Percentiles rank a stretch among this genome's conserved stretches.
Evolutionary conservation across 2,329 filamentous ascomycete species (phyloP).

Genomic region (Colletotrichum sp.): DNA sequence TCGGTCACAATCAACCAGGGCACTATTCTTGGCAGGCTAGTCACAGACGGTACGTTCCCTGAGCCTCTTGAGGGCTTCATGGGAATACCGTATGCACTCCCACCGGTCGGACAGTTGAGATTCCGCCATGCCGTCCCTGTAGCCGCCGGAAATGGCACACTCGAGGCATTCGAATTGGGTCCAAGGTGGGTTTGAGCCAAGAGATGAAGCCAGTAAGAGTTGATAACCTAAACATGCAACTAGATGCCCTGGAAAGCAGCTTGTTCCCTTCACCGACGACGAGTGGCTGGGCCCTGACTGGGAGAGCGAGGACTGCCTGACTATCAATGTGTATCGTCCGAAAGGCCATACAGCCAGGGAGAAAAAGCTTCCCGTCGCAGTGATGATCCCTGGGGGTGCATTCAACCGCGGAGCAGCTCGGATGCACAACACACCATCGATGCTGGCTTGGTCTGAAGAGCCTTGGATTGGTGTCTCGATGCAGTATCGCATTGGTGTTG

Average conservation of each 20-base stretch:
- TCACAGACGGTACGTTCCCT: conserved; percentile 33
- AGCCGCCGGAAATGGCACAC: conserved; percentile 27
- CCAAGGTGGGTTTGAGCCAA: conserved; percentile 15
- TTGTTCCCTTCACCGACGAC: conserved; percentile 34
- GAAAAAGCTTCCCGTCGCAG: conserved; percentile 48
- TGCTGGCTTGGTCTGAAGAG: conserved; percentile 52
- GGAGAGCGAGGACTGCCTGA: conserved; percentile 57
- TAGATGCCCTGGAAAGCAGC: conserved; percentile 34
- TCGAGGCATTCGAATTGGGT: conserved; percentile 29
- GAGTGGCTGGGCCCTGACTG: conserved; percentile 32
- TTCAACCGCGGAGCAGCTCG: conserved; percentile 35
- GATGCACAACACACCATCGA: conserved; percentile 45
- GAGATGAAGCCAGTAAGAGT: rapidly evolving
- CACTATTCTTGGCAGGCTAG: conserved; percentile 31
- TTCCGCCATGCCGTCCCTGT: conserved; percentile 42
- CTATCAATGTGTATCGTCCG: conserved; percentile 55
- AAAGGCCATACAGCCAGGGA: conserved; percentile 27
- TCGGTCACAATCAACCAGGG: conserved; percentile 35
- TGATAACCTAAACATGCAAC: not conserved
- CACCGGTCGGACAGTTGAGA: conserved; percentile 46
- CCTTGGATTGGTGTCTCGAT: conserved; percentile 55
- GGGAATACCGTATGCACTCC: conserved; percentile 51
- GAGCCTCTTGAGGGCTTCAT: conserved; percentile 45
- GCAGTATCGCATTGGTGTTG: conserved; percentile 55
- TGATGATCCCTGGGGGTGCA: conserved; percentile 49